Evolutionary conservation across 805 yeast genomes (phyloP).

Genomic region (Candida xyloterini): DNA sequence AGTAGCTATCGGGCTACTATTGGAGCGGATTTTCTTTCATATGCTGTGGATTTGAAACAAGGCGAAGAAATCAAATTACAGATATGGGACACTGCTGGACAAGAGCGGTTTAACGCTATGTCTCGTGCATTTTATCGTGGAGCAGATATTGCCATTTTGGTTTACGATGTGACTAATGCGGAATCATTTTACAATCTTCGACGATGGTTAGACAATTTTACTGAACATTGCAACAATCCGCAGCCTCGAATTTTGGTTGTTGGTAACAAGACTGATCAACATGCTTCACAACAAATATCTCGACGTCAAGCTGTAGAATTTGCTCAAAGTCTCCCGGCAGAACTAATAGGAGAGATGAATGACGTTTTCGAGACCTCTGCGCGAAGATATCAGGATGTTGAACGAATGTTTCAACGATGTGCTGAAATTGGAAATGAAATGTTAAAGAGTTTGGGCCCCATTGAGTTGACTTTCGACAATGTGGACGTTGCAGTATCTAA

Average conservation of each 20-base stretch:
- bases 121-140: conserved; percentile 58
- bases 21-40: conserved; percentile 56
- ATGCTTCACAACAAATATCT: conserved; percentile 27
- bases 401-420: conserved; percentile 26
- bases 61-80: conserved; percentile 42
- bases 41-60: conserved; percentile 28
- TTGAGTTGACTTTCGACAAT: conserved; percentile 26
- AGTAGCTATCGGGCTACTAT: conserved; percentile 57
- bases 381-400: conserved; percentile 27
- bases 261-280: conserved; percentile 49
- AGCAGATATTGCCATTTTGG: conserved; percentile 51
- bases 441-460: conserved; percentile 16
- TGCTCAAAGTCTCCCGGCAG: conserved; percentile 22
- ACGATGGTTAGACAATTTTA: conserved; percentile 46
- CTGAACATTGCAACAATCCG: conserved; percentile 45
- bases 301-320: conserved; percentile 32
- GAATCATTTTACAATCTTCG: conserved; percentile 45
- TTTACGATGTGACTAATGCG: conserved; percentile 52
- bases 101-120: conserved; percentile 76
- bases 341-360: conserved; percentile 15
- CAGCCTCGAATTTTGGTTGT: conserved; percentile 49
- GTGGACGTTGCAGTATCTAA: conserved; percentile 21
- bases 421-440: conserved; percentile 26
- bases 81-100: conserved; percentile 94
- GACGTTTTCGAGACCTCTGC: conserved; percentile 32